Conservation (phyloP, 2,329 filamentous ascomycete species). For the Cercospora zeina region DNA sequence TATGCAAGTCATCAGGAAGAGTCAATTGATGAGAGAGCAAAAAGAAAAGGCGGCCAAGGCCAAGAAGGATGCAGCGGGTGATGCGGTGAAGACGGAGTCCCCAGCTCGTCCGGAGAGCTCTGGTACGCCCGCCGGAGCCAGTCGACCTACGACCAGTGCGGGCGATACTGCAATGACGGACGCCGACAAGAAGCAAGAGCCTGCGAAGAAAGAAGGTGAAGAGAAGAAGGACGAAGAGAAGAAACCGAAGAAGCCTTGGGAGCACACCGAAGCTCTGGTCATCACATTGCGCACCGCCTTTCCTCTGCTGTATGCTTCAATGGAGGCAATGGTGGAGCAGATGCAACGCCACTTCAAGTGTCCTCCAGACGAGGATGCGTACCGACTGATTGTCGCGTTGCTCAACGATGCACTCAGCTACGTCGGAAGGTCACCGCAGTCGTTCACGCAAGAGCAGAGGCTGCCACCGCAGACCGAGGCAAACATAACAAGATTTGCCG, state of each 20-base stretch:
- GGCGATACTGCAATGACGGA: constrained; percentile 40
- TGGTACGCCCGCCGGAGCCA: constrained; percentile 29
- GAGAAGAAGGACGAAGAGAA: constrained; percentile 46
- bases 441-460: constrained; percentile 89
- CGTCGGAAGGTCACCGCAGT: constrained; percentile 80
- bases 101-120: constrained; percentile 43
- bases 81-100: constrained; percentile 39
- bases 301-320: constrained; percentile 88
- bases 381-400: constrained; percentile 92
- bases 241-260: constrained; percentile 79
- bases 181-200: constrained; percentile 45
- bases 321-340: constrained; percentile 99
- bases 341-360: constrained; percentile 99
- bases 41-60: constrained; percentile 56
- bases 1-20: constrained; percentile 87
- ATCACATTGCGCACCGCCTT: constrained; percentile 95
- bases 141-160: constrained; percentile 45
- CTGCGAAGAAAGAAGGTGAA: constrained; percentile 40
- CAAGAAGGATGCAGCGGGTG: constrained; percentile 59
- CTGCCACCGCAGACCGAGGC: constrained; percentile 86
- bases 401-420: constrained; percentile 94
- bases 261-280: constrained; percentile 94
- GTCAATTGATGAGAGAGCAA: constrained; percentile 59
- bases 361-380: constrained; percentile 95
- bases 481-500: constrained; percentile 94